A percentile compares a stretch with the other conserved stretches of the same genome.
Conservation (phyloP, 345 rosid genomes). For the Corymbia maculata region DNA sequence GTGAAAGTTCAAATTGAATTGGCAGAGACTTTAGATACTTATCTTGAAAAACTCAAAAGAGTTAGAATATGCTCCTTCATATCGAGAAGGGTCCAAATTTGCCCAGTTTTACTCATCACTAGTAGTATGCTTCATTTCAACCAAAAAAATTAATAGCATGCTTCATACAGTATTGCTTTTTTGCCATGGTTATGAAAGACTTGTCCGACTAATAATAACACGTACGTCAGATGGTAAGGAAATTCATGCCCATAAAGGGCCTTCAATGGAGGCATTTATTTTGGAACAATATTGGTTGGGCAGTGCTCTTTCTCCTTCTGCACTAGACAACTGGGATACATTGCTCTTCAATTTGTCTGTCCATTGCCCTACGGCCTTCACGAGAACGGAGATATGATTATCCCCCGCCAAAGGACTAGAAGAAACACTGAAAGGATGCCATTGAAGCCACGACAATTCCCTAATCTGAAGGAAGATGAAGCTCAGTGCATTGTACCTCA, state of each 20-base stretch:
- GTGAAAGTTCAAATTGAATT: neutral
- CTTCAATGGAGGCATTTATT: slow-evolving; percentile 77
- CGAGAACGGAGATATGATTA: slow-evolving; percentile 54
- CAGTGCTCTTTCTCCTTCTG: slow-evolving; percentile 11
- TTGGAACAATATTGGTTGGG: slow-evolving; percentile 1
- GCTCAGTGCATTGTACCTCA: slow-evolving; percentile 75
- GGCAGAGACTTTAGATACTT: neutral
- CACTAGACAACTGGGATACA: slow-evolving; percentile 17
- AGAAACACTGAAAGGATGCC: slow-evolving; percentile 98
- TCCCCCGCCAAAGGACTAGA: slow-evolving; percentile 81
- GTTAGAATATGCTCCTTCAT: neutral
- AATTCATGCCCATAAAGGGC: slow-evolving; percentile 87
- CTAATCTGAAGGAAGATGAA: slow-evolving; percentile 81
- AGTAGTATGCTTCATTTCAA: neutral
- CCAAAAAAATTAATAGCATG: too few species aligned
- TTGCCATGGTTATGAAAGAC: neutral
- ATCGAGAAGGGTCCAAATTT: neutral
- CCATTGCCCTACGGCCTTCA: slow-evolving; percentile 83
- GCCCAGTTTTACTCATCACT: neutral
- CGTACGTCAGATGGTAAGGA: slow-evolving; percentile 71
- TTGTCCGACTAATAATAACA: neutral
- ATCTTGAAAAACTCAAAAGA: neutral
- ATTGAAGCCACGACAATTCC: slow-evolving; percentile 82
- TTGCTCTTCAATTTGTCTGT: slow-evolving; percentile 52
- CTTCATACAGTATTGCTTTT: neutral